A percentile compares a stretch with the other conserved stretches of the same genome.
These are phyloP conservation scores for Vigna radiata DNA, from an alignment of 306 rosid species.

Conservation along the genomic window DNA sequence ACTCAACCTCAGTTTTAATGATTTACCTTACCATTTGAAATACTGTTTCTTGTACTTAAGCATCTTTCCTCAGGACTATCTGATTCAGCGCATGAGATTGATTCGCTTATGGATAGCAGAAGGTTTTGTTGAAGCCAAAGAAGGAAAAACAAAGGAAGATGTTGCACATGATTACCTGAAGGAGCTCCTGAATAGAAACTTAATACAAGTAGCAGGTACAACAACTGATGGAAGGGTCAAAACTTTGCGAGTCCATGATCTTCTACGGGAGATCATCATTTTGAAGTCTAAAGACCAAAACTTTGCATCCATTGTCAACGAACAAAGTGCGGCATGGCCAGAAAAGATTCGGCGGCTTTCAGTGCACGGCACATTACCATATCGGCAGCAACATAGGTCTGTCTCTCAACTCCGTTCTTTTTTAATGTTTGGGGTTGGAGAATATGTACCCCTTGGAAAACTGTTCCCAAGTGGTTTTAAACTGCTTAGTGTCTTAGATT, in stretches of 20 bases:
- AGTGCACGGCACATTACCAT: conserved; percentile 45
- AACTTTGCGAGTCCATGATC: conserved; percentile 57
- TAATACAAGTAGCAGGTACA: conserved; percentile 52
- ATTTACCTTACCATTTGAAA: conserved; percentile 56
- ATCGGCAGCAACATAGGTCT: conserved; percentile 49
- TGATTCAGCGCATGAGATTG: conserved; percentile 51
- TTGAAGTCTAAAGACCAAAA: conserved; percentile 61
- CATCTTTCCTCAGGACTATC: conserved; percentile 54
- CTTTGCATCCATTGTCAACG: conserved; percentile 55
- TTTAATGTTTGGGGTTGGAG: conserved; percentile 55
- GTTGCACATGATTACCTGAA: conserved; percentile 58
- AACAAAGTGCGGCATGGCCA: conserved; percentile 44
- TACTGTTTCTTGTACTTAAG: conserved; percentile 56
- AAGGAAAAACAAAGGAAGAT: conserved; percentile 59
- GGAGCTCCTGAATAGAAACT: conserved; percentile 60
- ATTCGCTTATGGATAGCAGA: conserved; percentile 63
- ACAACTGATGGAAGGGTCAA: conserved; percentile 54
- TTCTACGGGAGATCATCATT: conserved; percentile 59
- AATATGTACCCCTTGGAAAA: conserved; percentile 43
- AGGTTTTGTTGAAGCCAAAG: conserved; percentile 52
- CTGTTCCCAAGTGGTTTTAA: conserved; percentile 53
- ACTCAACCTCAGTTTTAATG: conserved; percentile 53
- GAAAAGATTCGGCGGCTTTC: conserved; percentile 65
- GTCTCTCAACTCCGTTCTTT: conserved; percentile 65
- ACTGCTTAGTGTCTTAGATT: conserved; percentile 56